These are phyloP conservation scores for Saussurea involucrata DNA, from an alignment of 129 eudicot genomes.

Conservation along the genomic window DNA sequence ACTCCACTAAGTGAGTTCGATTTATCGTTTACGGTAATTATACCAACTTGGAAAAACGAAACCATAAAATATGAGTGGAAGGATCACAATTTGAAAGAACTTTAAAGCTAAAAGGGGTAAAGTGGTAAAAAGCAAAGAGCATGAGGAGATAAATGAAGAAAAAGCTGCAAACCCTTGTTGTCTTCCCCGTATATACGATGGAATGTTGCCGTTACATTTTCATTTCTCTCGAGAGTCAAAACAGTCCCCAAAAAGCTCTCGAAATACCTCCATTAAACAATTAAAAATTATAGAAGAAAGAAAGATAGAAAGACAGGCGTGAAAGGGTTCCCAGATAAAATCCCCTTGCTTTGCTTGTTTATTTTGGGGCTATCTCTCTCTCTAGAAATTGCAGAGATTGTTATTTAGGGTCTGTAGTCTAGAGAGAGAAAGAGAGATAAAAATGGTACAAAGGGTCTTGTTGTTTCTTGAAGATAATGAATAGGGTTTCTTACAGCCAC, in stretches of 20 bases:
- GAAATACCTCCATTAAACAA: conserved; percentile 16
- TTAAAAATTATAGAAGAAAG: background rate
- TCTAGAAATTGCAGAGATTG: conserved; percentile 12
- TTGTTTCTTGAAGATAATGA: conserved; percentile 28
- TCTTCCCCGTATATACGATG: conserved; percentile 37
- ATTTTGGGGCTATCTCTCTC: conserved; percentile 24
- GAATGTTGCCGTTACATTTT: conserved; percentile 43
- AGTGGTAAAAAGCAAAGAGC: conserved; percentile 20
- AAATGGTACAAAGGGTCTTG: conserved; percentile 18
- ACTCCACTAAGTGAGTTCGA: background rate
- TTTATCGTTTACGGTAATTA: background rate
- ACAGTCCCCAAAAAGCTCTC: background rate
- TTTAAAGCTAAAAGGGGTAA: conserved; percentile 14
- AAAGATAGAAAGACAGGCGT: conserved; percentile 29
- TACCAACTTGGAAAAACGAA: background rate
- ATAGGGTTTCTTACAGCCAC: conserved; percentile 3
- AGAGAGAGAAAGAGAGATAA: conserved; percentile 24
- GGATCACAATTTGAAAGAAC: background rate
- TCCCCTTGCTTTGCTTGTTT: conserved; percentile 17
- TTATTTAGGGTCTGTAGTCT: too few relatives aligned
- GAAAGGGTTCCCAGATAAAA: conserved; percentile 34
- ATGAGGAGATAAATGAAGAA: conserved; percentile 20
- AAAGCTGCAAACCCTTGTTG: conserved; percentile 28
- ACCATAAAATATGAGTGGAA: background rate
- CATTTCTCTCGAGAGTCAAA: conserved; percentile 25